Evolutionary conservation across 176 grass and related monocot species (phyloP).

Genomic region (Carex cristatella): DNA sequence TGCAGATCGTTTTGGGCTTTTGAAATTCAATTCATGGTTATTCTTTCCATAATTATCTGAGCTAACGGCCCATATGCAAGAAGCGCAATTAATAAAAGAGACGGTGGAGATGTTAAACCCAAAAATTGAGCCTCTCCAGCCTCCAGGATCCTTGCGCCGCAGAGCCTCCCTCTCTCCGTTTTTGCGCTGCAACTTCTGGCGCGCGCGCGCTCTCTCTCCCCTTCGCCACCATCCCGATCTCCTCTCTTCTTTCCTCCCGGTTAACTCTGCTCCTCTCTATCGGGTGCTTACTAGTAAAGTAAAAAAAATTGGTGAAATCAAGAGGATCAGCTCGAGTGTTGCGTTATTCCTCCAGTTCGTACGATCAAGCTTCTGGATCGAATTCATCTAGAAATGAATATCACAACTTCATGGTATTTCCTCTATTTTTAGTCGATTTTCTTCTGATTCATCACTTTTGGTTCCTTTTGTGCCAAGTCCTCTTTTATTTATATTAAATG

Average conservation of each 20-base stretch:
- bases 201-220: background rate
- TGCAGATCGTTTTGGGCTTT: too few relatives aligned
- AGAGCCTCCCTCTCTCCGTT: background rate
- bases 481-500: background rate
- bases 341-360: slow-evolving; percentile 31
- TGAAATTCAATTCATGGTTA: too few relatives aligned
- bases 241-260: too few relatives aligned
- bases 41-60: too few relatives aligned
- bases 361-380: slow-evolving; percentile 5
- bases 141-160: background rate
- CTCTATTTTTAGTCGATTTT: background rate
- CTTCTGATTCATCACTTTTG: background rate
- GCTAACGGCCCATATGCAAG: too few relatives aligned
- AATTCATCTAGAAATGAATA: slow-evolving; percentile 18
- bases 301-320: slow-evolving; percentile 35
- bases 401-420: slow-evolving; percentile 38
- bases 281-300: background rate
- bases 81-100: too few relatives aligned
- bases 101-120: too few relatives aligned
- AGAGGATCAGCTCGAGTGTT: slow-evolving; percentile 24
- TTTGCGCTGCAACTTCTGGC: background rate
- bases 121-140: too few relatives aligned
- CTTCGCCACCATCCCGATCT: too few relatives aligned
- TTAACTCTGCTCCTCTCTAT: background rate
- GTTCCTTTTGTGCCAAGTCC: background rate